A percentile compares a stretch with the other conserved stretches of the same genome.
phyloP scores from a whole-genome alignment of 1,284 basidiomycete species.

The Exobasidium cylindrosporum region DNA sequence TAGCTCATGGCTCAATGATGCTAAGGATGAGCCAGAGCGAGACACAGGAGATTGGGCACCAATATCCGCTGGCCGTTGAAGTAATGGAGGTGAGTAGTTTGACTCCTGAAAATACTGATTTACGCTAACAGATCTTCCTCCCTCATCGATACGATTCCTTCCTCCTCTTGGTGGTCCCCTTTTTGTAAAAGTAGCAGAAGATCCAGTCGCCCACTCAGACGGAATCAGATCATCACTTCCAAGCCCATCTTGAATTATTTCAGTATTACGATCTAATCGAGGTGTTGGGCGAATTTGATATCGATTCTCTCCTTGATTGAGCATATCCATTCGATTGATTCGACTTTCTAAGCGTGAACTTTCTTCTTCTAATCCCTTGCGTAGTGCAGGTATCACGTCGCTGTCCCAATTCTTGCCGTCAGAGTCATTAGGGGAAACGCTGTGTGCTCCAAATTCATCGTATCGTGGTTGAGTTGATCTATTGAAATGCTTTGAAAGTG shows the following conservation, averaged over 20 bases:
- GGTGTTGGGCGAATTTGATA: neutral
- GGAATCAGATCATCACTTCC: conserved; percentile 10
- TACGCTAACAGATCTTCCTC: neutral
- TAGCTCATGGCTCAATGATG: neutral
- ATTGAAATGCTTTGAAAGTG: neutral
- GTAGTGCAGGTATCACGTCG: conserved; percentile 34
- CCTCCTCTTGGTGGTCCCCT: neutral
- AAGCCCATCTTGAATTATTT: conserved; percentile 9
- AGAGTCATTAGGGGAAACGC: neutral
- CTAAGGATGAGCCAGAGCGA: neutral
- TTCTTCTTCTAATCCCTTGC: conserved; percentile 34
- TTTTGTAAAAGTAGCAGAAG: neutral
- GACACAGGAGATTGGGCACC: neutral
- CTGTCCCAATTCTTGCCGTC: conserved; percentile 26
- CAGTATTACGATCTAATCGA: neutral
- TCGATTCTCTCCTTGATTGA: neutral
- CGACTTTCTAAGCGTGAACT: conserved; percentile 23
- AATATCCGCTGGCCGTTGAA: neutral
- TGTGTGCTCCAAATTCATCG: neutral
- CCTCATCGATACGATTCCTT: neutral
- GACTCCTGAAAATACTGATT: neutral
- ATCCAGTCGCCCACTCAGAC: conserved; percentile 13
- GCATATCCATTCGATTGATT: conserved; percentile 29
- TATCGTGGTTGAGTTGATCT: neutral
- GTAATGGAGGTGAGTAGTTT: neutral